Base-by-base conservation (phyloP, 2,329 filamentous ascomycete genomes). In the Botrytis sinoallii region DNA sequence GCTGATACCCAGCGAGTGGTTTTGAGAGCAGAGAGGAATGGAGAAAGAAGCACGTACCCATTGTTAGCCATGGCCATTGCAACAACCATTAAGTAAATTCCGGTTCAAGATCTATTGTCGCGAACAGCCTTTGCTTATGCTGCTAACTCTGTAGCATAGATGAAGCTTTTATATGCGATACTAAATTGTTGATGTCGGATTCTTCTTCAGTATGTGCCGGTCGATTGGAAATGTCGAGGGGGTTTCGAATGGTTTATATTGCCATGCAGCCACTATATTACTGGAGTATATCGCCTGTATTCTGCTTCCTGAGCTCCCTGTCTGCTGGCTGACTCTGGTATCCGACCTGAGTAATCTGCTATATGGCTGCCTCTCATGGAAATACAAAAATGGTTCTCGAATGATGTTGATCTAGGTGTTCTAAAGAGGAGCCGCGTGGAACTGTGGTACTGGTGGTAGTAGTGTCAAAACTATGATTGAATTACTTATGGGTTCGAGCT, bases 21-120 rank as follows among this genome's bases (percentile, higher is more conserved):
- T 42, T 25, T 68, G 35, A 48, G 65, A 40, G 65, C 14, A 46
- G 68, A 29, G 55, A 25, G 68, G 38, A 59, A 59, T 63, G 65
- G 69, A 72, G 61, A 57, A 57, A 57, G 52, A 57, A 57, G 72
- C 70, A 80, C 79, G 71, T 78, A 80, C 79, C 78, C 78, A 77
- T 79, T 79, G 74, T 75, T 77, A 40, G 78, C 76, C 79, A 80
- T 80, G 75, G 70, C 70, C 61, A 72, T 57, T 40, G 76, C 76
- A 74, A 77, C 75, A 76, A 80, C 76, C 78, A 79, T 79, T 61
- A 75, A 76, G 75, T 52, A 52, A 55, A 48, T 32, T 44, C 55
- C 14, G 38, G 35, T 59, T 61, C 55, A 48, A 61, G 55, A 73
- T 38, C 40, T 60, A 55, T 60, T 44, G 57, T 73, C 64, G 71